These are phyloP conservation scores for Kazachstania kunashirensis DNA, from an alignment of 805 yeast genomes.

Conservation along the genomic window DNA sequence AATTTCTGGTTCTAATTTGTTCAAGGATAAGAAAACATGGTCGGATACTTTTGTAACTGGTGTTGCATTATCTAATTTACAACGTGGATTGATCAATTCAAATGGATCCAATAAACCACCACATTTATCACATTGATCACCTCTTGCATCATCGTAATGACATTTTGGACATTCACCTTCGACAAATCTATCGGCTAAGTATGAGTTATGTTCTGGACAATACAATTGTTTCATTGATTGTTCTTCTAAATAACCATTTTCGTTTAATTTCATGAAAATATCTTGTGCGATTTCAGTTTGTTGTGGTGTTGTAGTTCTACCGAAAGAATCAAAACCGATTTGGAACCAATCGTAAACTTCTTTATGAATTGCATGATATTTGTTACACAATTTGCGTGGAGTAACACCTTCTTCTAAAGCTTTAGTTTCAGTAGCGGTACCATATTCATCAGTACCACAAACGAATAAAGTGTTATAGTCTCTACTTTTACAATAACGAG, in stretches of 20 bases:
- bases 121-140: slow-evolving; percentile 97
- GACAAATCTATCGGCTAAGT: slow-evolving; percentile 88
- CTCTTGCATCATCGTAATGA: slow-evolving; percentile 90
- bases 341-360: slow-evolving; percentile 95
- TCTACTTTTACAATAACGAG: slow-evolving; percentile 82
- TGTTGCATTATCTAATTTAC: slow-evolving; percentile 76
- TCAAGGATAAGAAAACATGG: slow-evolving; percentile 74
- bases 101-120: slow-evolving; percentile 82
- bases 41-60: slow-evolving; percentile 74
- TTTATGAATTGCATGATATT: slow-evolving; percentile 74
- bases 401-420: slow-evolving; percentile 87
- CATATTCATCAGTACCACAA: slow-evolving; percentile 98
- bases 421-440: slow-evolving; percentile 97
- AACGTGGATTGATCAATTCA: slow-evolving; percentile 86
- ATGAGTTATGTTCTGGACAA: slow-evolving; percentile 82
- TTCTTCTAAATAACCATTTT: slow-evolving; percentile 74
- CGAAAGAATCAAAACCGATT: slow-evolving; percentile 86
- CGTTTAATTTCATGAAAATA: slow-evolving; percentile 62
- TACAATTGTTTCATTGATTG: slow-evolving; percentile 78
- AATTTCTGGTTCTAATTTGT: slow-evolving; percentile 70
- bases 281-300: slow-evolving; percentile 95
- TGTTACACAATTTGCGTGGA: slow-evolving; percentile 82
- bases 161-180: slow-evolving; percentile 97
- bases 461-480: slow-evolving; percentile 75
- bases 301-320: slow-evolving; percentile 83